Evolutionary conservation across 164 flowering plant species (phyloP).

Genomic region (Vitis cinerea): DNA sequence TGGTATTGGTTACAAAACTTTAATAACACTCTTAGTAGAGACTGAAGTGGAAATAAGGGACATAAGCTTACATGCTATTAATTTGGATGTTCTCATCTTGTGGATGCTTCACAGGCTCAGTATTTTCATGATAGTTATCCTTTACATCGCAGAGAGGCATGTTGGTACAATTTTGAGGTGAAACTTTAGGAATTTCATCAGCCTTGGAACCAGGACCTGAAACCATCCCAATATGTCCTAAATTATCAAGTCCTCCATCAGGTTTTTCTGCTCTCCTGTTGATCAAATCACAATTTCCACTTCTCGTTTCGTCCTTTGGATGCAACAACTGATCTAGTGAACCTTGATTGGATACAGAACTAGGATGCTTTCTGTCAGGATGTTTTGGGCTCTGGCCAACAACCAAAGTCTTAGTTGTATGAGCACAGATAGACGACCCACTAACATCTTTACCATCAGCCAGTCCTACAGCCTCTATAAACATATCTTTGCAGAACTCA

Average conservation of each 20-base stretch:
- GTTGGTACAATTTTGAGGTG: slow-evolving; percentile 14
- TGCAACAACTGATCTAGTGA: slow-evolving; percentile 13
- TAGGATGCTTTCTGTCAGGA: slow-evolving; percentile 14
- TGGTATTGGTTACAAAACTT: not conserved
- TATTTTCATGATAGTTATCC: slow-evolving; percentile 17
- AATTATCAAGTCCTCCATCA: slow-evolving; percentile 18
- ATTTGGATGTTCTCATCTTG: slow-evolving; percentile 22
- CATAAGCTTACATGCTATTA: slow-evolving; percentile 44
- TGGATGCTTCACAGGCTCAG: slow-evolving; percentile 20
- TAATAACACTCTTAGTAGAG: not conserved
- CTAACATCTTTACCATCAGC: slow-evolving; percentile 12
- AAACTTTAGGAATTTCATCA: slow-evolving; percentile 10
- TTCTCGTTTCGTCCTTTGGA: slow-evolving; percentile 18
- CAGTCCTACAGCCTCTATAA: slow-evolving; percentile 13
- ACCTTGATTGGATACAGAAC: slow-evolving; percentile 10
- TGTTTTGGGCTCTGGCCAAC: slow-evolving; percentile 8
- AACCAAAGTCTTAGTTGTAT: slow-evolving; percentile 1
- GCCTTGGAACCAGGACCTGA: slow-evolving; percentile 19
- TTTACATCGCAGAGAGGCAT: slow-evolving; percentile 14
- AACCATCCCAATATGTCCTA: slow-evolving; percentile 7
- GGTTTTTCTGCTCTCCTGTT: slow-evolving; percentile 17
- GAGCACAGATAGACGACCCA: slow-evolving; percentile 13
- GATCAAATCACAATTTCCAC: slow-evolving; percentile 17
- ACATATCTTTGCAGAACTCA: slow-evolving; percentile 17
- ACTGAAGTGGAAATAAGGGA: not conserved